phyloP scores from a whole-genome alignment of 257 asterid species.

The Gynochthodes officinalis region DNA sequence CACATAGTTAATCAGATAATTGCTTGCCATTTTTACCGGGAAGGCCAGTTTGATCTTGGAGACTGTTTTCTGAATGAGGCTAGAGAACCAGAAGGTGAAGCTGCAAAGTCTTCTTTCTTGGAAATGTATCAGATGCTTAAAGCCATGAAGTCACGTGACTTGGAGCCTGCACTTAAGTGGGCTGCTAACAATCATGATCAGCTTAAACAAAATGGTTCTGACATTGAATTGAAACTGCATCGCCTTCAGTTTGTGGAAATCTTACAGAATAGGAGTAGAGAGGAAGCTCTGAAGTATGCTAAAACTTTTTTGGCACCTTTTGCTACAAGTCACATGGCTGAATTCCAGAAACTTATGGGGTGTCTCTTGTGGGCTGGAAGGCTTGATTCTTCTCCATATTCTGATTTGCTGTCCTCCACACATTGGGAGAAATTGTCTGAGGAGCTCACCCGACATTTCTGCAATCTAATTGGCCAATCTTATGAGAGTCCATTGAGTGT shows the following conservation, averaged over 20 bases:
- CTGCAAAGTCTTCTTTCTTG: slow-evolving; percentile 50
- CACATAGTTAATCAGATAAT: slow-evolving; percentile 69
- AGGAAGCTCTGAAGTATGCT: slow-evolving; percentile 69
- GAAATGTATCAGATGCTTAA: slow-evolving; percentile 75
- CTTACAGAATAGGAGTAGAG: slow-evolving; percentile 63
- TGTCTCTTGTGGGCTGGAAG: slow-evolving; percentile 71
- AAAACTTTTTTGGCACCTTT: slow-evolving; percentile 56
- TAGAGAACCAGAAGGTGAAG: slow-evolving; percentile 48
- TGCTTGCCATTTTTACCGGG: slow-evolving; percentile 81
- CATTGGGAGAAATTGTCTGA: slow-evolving; percentile 71
- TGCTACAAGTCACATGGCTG: slow-evolving; percentile 59
- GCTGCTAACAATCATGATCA: slow-evolving; percentile 56
- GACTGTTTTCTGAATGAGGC: slow-evolving; percentile 67
- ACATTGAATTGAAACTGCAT: slow-evolving; percentile 77
- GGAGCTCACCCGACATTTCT: slow-evolving; percentile 70
- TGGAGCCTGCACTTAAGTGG: slow-evolving; percentile 84
- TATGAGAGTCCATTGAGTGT: slow-evolving; percentile 69
- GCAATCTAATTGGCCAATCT: slow-evolving; percentile 74
- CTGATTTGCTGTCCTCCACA: slow-evolving; percentile 56
- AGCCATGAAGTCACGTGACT: slow-evolving; percentile 62
- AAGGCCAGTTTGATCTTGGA: slow-evolving; percentile 78
- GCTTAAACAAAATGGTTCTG: slow-evolving; percentile 54
- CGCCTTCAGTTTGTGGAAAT: slow-evolving; percentile 78
- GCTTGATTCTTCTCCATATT: slow-evolving; percentile 80
- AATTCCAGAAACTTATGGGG: slow-evolving; percentile 81